Percentiles rank a stretch among this genome's conserved stretches.
Evolutionary conservation across 2,329 filamentous ascomycete species (phyloP).

Genomic region (Botrytis cinerea): DNA sequence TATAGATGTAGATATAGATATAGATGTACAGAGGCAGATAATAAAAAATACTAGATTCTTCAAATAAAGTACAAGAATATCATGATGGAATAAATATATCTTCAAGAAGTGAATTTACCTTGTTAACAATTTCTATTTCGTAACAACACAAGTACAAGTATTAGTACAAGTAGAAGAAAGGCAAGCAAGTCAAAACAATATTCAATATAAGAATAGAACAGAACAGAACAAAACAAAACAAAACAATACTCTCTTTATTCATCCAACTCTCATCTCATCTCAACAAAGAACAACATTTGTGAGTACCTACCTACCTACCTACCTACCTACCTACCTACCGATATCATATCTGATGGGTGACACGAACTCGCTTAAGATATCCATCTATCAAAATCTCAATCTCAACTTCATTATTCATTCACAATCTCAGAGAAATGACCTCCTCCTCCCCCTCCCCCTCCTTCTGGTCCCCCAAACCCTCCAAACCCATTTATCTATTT

Average conservation of each 20-base stretch:
- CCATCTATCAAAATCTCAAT: neutral
- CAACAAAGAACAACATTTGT: neutral
- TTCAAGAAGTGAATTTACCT: neutral
- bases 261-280: neutral
- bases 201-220: too few relatives aligned
- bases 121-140: neutral
- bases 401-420: neutral
- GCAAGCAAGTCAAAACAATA: too few relatives aligned
- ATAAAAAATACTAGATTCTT: neutral
- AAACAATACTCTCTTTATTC: neutral
- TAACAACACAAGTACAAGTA: neutral
- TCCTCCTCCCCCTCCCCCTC: too few relatives aligned
- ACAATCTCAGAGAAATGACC: too few relatives aligned
- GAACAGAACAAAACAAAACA: neutral
- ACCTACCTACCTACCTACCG: neutral
- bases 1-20: neutral
- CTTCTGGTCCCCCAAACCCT: too few relatives aligned
- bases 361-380: neutral
- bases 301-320: too few relatives aligned
- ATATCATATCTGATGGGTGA: neutral
- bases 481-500: too few relatives aligned
- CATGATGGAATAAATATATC: neutral
- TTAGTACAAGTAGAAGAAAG: neutral
- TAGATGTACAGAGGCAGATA: too few relatives aligned
- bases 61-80: neutral